These are phyloP conservation scores for Annulohypoxylon truncatum DNA, from an alignment of 2,329 filamentous ascomycete species.

Conservation along the genomic window DNA sequence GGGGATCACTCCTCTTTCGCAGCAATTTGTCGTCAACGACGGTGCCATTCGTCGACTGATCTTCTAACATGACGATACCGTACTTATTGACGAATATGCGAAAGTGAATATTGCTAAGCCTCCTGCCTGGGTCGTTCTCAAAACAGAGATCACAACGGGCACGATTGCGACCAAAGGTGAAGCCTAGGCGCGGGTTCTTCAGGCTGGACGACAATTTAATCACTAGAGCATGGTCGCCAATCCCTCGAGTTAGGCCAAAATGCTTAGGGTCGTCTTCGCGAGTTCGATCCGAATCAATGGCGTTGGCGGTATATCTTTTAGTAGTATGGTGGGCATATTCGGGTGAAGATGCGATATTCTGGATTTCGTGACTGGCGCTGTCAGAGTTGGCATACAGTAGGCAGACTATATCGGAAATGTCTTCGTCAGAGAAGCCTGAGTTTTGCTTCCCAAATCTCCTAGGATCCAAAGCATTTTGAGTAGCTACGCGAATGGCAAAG, in stretches of 20 bases:
- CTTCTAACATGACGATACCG: slow-evolving; percentile 89
- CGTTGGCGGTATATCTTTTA: slow-evolving; percentile 60
- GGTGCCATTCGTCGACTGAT: slow-evolving; percentile 96
- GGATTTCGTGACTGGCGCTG: slow-evolving; percentile 77
- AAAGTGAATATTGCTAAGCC: slow-evolving; percentile 96
- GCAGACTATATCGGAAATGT: slow-evolving; percentile 89
- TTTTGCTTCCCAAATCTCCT: slow-evolving; percentile 82
- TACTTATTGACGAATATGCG: slow-evolving; percentile 90
- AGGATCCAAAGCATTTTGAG: slow-evolving; percentile 84
- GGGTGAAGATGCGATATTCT: slow-evolving; percentile 56
- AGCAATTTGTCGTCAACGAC: slow-evolving; percentile 81
- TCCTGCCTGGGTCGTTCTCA: slow-evolving; percentile 72
- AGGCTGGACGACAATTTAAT: slow-evolving; percentile 80
- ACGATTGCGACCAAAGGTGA: slow-evolving; percentile 85
- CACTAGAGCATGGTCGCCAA: slow-evolving; percentile 76
- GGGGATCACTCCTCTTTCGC: slow-evolving; percentile 58
- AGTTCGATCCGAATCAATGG: slow-evolving; percentile 63
- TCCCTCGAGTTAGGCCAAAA: slow-evolving; percentile 64
- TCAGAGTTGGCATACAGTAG: slow-evolving; percentile 84
- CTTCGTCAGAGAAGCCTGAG: slow-evolving; percentile 83
- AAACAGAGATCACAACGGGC: slow-evolving; percentile 78
- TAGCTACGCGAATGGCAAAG: slow-evolving; percentile 61
- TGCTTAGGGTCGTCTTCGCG: slow-evolving; percentile 62
- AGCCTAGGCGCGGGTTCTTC: slow-evolving; percentile 77
- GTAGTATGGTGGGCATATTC: slow-evolving; percentile 63